These are phyloP conservation scores for Friedmanniomyces simplex DNA, from an alignment of 495 filamentous ascomycete genomes.

Conservation along the genomic window DNA sequence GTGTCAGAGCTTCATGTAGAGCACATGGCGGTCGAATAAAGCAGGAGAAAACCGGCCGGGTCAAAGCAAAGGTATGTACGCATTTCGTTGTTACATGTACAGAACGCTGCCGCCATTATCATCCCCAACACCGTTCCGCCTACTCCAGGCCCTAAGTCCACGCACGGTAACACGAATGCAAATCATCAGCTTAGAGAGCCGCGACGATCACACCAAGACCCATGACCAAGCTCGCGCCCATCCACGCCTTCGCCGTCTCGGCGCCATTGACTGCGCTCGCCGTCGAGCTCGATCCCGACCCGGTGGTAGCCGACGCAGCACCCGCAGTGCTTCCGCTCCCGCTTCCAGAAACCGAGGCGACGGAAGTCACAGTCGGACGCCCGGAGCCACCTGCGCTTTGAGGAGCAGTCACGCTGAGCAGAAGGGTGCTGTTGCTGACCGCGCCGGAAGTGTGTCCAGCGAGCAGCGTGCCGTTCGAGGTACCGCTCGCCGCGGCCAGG, in stretches of 20 bases:
- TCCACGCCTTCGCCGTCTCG: conserved; percentile 1
- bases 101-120: no score
- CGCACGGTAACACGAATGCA: no score
- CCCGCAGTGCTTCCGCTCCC: background rate
- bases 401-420: background rate
- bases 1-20: no score
- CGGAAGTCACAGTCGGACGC: background rate
- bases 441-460: background rate
- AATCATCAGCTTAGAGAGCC: background rate
- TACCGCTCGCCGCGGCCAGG: background rate
- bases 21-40: no score
- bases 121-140: no score
- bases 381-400: background rate
- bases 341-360: background rate
- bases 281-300: background rate
- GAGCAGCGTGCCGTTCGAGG: background rate
- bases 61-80: no score
- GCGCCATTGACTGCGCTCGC: background rate
- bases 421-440: background rate
- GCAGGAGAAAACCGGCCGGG: no score
- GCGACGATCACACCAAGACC: background rate
- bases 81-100: no score
- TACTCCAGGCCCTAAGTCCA: no score
- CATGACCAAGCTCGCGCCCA: background rate
- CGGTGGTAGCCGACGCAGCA: background rate